Percentiles rank a stretch among this genome's conserved stretches.
phyloP scores from a whole-genome alignment of 345 rosid genomes.

The Geranium brycei region DNA sequence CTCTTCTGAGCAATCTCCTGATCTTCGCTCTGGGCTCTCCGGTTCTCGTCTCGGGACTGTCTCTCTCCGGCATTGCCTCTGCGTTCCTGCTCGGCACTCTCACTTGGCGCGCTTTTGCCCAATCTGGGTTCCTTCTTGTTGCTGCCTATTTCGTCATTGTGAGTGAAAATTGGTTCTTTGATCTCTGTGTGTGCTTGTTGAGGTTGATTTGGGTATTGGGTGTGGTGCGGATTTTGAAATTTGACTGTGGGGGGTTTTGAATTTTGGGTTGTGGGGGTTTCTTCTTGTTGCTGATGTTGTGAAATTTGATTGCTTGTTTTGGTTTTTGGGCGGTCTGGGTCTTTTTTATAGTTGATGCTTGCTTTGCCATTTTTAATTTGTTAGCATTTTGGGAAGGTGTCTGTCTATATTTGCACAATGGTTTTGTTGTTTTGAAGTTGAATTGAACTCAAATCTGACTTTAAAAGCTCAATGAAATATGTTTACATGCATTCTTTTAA shows the following conservation, averaged over 20 bases:
- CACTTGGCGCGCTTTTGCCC: constrained; percentile 92
- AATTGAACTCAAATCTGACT: neutral
- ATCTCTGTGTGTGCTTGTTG: neutral
- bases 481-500: neutral
- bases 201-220: constrained; percentile 2
- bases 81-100: constrained; percentile 84
- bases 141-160: constrained; percentile 50
- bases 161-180: neutral
- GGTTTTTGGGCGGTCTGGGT: too few relatives aligned
- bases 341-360: too few relatives aligned
- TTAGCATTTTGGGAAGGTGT: neutral
- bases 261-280: too few relatives aligned
- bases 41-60: constrained; percentile 63
- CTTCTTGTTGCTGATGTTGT: too few relatives aligned
- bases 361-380: too few relatives aligned
- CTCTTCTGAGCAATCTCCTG: constrained; percentile 54
- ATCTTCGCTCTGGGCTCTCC: constrained; percentile 73
- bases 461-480: neutral
- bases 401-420: too few relatives aligned
- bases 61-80: constrained; percentile 60
- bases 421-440: neutral
- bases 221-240: constrained; percentile 4
- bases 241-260: too few relatives aligned
- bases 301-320: too few relatives aligned
- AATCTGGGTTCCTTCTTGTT: constrained; percentile 77